phyloP scores from a whole-genome alignment of 345 rosid species.

The Eucalyptus urophylla region DNA sequence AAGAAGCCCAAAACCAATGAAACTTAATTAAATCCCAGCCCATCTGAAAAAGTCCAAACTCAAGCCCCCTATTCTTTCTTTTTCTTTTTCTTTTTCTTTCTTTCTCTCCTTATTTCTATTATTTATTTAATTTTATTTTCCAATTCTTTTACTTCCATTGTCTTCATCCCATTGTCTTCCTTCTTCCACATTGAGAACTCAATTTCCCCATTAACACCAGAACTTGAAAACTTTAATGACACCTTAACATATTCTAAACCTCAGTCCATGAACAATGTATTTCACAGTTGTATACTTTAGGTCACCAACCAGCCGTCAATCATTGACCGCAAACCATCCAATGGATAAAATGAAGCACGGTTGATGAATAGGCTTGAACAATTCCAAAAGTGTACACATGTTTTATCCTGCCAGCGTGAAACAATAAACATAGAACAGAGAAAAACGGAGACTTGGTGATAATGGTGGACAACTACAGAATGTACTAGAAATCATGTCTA shows the following conservation, averaged over 20 bases:
- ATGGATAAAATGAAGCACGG: too few species aligned
- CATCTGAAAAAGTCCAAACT: not conserved
- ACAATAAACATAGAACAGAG: not conserved
- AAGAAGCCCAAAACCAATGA: not conserved
- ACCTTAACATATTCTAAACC: too few species aligned
- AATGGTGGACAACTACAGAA: not conserved
- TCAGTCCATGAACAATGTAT: too few species aligned
- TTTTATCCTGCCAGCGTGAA: fast-evolving
- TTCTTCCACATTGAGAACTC: too few species aligned
- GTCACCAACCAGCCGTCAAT: too few species aligned
- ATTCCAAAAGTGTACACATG: too few species aligned
- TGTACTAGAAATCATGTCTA: not conserved
- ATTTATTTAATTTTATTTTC: too few species aligned
- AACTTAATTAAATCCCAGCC: not conserved
- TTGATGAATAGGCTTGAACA: too few species aligned
- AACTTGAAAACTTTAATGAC: too few species aligned
- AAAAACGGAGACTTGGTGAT: not conserved
- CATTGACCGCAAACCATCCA: fast-evolving
- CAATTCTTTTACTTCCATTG: not conserved
- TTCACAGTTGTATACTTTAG: too few species aligned
- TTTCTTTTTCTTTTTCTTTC: fast-evolving
- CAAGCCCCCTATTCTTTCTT: not conserved
- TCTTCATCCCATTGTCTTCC: not conserved
- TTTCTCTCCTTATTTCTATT: not conserved
- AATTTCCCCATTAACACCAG: too few species aligned